Evolutionary conservation across 495 filamentous ascomycete species (phyloP).

Genomic region (Astrothelium macrocarpum): DNA sequence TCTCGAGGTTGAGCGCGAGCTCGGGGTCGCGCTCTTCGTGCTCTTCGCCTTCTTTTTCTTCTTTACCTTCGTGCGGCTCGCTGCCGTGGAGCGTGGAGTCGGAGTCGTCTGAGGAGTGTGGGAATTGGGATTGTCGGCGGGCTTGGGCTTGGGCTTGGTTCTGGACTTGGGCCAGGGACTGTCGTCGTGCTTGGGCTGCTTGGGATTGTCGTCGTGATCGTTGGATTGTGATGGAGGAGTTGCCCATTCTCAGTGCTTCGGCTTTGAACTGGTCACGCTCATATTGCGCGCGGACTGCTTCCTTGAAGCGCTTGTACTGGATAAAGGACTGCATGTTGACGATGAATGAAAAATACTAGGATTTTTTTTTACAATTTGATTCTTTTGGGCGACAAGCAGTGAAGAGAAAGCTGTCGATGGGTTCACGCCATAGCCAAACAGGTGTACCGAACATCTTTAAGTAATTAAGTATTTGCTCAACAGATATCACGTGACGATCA

Average conservation of each 20-base stretch:
- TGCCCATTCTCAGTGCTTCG: neutral
- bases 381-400: too few species aligned
- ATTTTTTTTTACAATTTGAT: too few species aligned
- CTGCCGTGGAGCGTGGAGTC: neutral
- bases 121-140: too few species aligned
- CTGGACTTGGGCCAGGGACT: too few species aligned
- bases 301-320: conserved; percentile 36
- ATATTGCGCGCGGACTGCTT: conserved; percentile 29
- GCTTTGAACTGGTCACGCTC: conserved; percentile 17
- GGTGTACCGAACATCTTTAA: too few species aligned
- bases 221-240: neutral
- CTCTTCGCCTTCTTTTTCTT: conserved; percentile 12
- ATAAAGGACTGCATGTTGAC: conserved; percentile 25
- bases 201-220: too few species aligned
- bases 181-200: too few species aligned
- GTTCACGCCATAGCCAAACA: too few species aligned
- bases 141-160: conserved; percentile 1
- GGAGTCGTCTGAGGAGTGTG: neutral
- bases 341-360: too few species aligned
- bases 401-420: too few species aligned
- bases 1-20: conserved; percentile 8
- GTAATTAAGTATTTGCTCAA: too few species aligned
- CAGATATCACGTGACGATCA: too few species aligned
- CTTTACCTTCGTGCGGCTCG: conserved; percentile 21
- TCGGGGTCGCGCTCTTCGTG: conserved; percentile 14